Evolutionary conservation across 2,329 filamentous ascomycete genomes (phyloP).

Genomic region (Colletotrichum horii): DNA sequence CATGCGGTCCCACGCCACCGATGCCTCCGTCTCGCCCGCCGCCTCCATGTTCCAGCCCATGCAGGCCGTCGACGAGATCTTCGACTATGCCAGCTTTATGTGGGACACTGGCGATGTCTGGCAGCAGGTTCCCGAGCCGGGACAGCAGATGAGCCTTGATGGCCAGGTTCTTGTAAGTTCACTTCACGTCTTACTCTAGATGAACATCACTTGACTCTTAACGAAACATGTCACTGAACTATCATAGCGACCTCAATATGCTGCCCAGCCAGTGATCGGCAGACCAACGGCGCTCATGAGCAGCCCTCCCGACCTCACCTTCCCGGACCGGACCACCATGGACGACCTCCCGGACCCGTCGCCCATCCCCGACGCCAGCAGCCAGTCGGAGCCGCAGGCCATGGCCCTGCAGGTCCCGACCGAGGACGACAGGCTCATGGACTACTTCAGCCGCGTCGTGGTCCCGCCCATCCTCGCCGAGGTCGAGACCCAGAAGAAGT

Average conservation of each 20-base stretch:
- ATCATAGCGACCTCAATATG: not conserved
- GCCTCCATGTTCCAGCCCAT: conserved; percentile 29
- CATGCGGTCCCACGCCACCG: conserved; percentile 29
- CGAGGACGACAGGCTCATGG: conserved; percentile 36
- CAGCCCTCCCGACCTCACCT: not conserved
- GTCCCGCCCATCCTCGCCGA: conserved; percentile 59
- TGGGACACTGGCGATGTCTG: conserved; percentile 45
- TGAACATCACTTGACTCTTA: not conserved
- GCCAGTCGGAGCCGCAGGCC: not conserved
- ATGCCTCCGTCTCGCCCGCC: conserved; percentile 28
- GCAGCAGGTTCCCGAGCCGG: conserved; percentile 30
- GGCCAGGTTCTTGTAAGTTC: not conserved
- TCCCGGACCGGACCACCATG: not conserved
- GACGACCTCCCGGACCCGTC: not conserved
- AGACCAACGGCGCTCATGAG: not conserved
- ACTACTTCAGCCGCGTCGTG: conserved; percentile 53
- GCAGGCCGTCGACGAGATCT: conserved; percentile 45
- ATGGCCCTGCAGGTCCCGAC: not conserved
- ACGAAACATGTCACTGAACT: not conserved
- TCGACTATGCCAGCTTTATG: conserved; percentile 54
- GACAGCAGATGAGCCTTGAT: conserved; percentile 5
- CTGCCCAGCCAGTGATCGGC: not conserved
- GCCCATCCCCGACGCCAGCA: not conserved
- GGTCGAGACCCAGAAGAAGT: conserved; percentile 57
- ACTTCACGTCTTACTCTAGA: not conserved